Evolutionary conservation across 2,329 filamentous ascomycete species (phyloP).

Genomic region (Cytospora piceae): DNA sequence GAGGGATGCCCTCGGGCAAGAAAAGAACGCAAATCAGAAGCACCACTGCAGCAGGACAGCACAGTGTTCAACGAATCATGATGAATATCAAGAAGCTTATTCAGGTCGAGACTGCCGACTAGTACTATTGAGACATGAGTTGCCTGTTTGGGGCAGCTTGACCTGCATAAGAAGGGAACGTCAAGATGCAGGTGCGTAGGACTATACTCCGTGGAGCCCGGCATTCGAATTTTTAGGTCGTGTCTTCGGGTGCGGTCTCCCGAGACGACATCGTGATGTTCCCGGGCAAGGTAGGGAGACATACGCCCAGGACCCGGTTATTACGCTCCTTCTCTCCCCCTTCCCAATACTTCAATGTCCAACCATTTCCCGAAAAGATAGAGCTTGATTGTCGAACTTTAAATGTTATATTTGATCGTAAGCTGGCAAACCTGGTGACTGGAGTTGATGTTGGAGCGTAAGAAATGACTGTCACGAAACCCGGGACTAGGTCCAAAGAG

Average conservation of each 20-base stretch:
- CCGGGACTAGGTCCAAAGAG: constrained; percentile 13
- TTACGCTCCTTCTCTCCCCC: not conserved
- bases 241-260: not conserved
- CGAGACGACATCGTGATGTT: not conserved
- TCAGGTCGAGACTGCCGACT: not conserved
- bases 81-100: not conserved
- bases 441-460: not conserved
- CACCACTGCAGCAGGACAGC: not conserved
- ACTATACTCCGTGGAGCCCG: not conserved
- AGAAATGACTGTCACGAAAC: not conserved
- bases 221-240: not conserved
- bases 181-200: not conserved
- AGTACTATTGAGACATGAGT: not conserved
- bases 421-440: not conserved
- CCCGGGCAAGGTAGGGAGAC: not conserved
- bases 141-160: constrained; percentile 7
- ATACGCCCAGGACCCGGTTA: not conserved
- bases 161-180: not conserved
- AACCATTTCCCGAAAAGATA: not conserved
- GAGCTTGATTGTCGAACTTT: not conserved
- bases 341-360: not conserved
- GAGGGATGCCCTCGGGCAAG: not conserved
- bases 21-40: constrained; percentile 1
- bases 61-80: not conserved
- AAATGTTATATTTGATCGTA: not conserved